These are phyloP conservation scores for Phlebiopsis gigantea DNA, from an alignment of 768 basidiomycete species.

Conservation along the genomic window DNA sequence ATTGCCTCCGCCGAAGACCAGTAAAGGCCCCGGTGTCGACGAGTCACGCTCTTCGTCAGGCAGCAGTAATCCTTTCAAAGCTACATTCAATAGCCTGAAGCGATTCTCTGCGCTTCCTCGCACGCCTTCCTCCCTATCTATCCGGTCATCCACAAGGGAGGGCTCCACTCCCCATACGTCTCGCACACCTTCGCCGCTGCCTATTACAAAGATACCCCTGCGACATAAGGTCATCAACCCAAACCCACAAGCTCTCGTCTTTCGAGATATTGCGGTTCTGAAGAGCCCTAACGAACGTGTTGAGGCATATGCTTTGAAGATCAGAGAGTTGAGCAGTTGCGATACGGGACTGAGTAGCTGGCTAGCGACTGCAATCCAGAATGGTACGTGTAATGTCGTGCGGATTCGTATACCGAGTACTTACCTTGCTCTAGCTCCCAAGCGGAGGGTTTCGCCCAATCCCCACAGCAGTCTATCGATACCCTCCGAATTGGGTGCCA, in stretches of 20 bases:
- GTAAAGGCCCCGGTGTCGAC: conserved; percentile 1
- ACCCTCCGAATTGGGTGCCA: conserved; percentile 12
- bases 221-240: conserved; percentile 30
- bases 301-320: conserved; percentile 70
- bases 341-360: conserved; percentile 80
- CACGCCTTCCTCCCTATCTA: conserved; percentile 43
- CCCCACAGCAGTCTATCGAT: background rate
- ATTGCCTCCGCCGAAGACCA: conserved; percentile 8
- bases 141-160: conserved; percentile 12
- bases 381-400: conserved; percentile 39
- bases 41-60: background rate
- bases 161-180: conserved; percentile 7
- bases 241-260: conserved; percentile 67
- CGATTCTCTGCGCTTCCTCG: conserved; percentile 57
- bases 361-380: conserved; percentile 50
- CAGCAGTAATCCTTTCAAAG: conserved; percentile 16
- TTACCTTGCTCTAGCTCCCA: background rate
- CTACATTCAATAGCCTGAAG: conserved; percentile 30
- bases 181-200: conserved; percentile 16
- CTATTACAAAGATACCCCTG: conserved; percentile 7
- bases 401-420: background rate
- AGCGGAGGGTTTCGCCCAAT: background rate
- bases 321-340: conserved; percentile 71
- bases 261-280: conserved; percentile 53
- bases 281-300: conserved; percentile 64